Evolutionary conservation across 2,329 filamentous ascomycete genomes (phyloP), one percentile per base, ranked within the genome.

Genomic region (Aureobasidium vineae): DNA sequence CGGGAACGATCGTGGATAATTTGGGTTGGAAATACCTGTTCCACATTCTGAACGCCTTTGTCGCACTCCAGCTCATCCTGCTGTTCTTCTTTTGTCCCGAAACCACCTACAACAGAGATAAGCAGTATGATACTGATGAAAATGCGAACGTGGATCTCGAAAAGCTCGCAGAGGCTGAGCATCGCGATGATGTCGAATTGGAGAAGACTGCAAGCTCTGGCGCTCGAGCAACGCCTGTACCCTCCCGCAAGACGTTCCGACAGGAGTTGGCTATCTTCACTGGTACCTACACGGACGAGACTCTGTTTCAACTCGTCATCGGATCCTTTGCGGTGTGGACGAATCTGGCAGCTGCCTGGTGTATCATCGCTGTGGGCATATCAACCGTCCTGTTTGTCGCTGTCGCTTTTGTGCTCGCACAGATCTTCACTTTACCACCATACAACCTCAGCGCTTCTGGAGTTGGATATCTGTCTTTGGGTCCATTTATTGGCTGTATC

Each of bases 271-370:
- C 72, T 5, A 71, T 80, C 31, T 79, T 78, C 69, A 77, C 74
- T n/a, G 78, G 78, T 52, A 76, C 73, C 5, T 75, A 77, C 65
- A 75, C 73, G 1, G 67, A 77, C 33, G 77, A 78, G 47, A 75
- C 75, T 49, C 73, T 80, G 41, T 69, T 79, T 61, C 74, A 77
- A 49, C 75, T 78, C 11, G 66, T 74, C 23, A 73, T 77, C 66
- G 78, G 82, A 1, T 83, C 83, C 0, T 74, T 84, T 40, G 78
- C 82, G 4, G 76, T 84, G 56, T 80, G 83, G 70, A 78, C 79
- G 60, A 85, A 84, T 65, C 77, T 83, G 0, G 82, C 79, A 7
- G 81, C 84, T 4, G 74, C 82, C 16, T 84, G 81, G 80, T 79
- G 79, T 21, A 81, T 83, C 50, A 69, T 84, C 19, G 72, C 83